phyloP scores from a whole-genome alignment of 2,329 filamentous ascomycete species.

The Laburnicola sp. region DNA sequence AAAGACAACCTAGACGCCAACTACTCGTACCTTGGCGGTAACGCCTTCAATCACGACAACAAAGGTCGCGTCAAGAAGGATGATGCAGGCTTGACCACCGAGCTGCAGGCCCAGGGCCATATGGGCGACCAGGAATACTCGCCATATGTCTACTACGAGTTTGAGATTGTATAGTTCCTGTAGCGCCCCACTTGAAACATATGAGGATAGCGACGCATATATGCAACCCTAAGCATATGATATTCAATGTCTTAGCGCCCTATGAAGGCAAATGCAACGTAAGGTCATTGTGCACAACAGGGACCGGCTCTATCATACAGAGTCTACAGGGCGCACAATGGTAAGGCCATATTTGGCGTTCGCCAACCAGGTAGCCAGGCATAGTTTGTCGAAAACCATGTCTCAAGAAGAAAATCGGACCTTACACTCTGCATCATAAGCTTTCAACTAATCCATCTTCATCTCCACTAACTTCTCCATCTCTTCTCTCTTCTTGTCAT shows the following conservation, averaged over 20 bases:
- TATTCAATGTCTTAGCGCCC: too few species aligned
- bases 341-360: too few species aligned
- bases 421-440: slow-evolving; percentile 14
- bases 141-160: slow-evolving; percentile 95
- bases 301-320: too few species aligned
- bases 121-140: slow-evolving; percentile 84
- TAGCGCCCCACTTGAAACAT: too few species aligned
- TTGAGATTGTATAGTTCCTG: slow-evolving; percentile 63
- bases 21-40: slow-evolving; percentile 91
- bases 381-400: background rate
- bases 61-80: slow-evolving; percentile 90
- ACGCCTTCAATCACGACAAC: slow-evolving; percentile 92
- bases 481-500: slow-evolving; percentile 6
- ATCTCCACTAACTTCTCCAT: slow-evolving; percentile 14
- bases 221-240: too few species aligned
- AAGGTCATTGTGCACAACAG: too few species aligned
- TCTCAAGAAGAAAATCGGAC: slow-evolving; percentile 7
- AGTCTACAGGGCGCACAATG: too few species aligned
- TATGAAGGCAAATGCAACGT: too few species aligned
- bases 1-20: slow-evolving; percentile 69
- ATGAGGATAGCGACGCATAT: too few species aligned
- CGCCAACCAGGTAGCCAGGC: too few species aligned
- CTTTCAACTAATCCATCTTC: slow-evolving; percentile 20
- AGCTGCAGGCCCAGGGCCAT: slow-evolving; percentile 76
- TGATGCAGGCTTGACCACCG: slow-evolving; percentile 74